Percentiles rank a stretch among this genome's conserved stretches.
Conservation (phyloP, 306 rosid species). For the Corylus heterophylla region DNA sequence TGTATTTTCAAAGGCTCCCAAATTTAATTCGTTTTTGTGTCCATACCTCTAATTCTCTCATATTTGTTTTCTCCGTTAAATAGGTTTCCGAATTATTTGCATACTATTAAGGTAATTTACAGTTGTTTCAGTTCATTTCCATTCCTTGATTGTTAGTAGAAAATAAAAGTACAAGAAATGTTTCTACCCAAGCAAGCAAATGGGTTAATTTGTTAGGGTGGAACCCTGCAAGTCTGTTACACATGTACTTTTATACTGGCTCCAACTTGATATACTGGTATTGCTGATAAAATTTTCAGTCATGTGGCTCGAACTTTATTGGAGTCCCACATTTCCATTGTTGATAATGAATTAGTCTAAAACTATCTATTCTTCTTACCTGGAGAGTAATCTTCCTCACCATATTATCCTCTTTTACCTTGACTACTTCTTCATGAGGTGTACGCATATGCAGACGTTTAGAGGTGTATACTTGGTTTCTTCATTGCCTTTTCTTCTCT, state of each 20-base stretch:
- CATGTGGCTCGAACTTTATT: neutral
- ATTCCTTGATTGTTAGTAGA: neutral
- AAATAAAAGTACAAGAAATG: neutral
- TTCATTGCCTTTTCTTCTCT: neutral
- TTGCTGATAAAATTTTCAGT: neutral
- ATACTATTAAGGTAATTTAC: neutral
- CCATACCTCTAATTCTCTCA: neutral
- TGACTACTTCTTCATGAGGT: neutral
- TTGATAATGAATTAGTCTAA: neutral
- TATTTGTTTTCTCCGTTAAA: neutral
- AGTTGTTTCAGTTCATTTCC: neutral
- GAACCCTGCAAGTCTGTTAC: neutral
- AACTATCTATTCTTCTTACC: neutral
- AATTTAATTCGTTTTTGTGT: neutral
- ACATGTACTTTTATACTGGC: neutral
- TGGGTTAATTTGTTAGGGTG: neutral
- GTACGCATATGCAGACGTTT: neutral
- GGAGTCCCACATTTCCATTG: neutral
- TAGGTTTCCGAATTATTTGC: neutral
- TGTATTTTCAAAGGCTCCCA: neutral
- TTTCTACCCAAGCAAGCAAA: neutral
- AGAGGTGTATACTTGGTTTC: neutral
- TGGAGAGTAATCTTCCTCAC: neutral
- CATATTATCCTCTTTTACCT: neutral
- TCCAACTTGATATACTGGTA: neutral